Base-by-base conservation (phyloP, 2,329 filamentous ascomycete genomes). In the Botrytis elliptica region DNA sequence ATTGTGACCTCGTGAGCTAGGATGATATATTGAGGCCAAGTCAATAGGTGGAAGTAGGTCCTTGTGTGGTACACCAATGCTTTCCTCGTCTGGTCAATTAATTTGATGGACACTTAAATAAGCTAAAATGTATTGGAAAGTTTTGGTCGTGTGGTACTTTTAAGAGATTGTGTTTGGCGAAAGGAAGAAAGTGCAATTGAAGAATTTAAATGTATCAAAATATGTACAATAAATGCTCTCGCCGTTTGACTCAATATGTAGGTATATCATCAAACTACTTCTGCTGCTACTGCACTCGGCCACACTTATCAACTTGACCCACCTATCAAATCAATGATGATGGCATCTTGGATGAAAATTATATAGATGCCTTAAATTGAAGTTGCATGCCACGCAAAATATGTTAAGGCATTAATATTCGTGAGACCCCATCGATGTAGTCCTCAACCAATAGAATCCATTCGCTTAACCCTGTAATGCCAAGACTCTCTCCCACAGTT, bases 401-500 rank as follows among this genome's bases (percentile, higher is more conserved):
- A 63, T 25, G 29, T 14, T 67, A 42, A 72, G 70, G 70, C 70
- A 68, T 14, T 29, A 44, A 60, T 12, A 6, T 25, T 9, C 16
- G 18, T 18, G 36, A n/a, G 5, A 63, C 16, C 22, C n/a, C 8
- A 29, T 14, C 6, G 25, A 20, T 4, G 46, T 71, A n/a, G 29
- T 36, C 59, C 63, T 67, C 72, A 76, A 74, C 64, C 75, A 33
- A 64, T 14, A n/a, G 25, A 59, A 70, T 29, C 5, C 55, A 62
- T 70, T 78, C 75, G 77, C 74, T 75, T 76, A 36, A 25, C 40
- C 65, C n/a, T 36, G 18, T 5, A 38, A 18, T 22, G 70, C 70
- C 71, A 74, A 74, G 77, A 79, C 73, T 77, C 77, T 62, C 22
- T 57, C 76, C 73, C 77, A 78, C 77, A 77, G 33, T 25, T 40